Conservation (phyloP, 192 early-diverging fungal species). For the Backusella sp. region DNA sequence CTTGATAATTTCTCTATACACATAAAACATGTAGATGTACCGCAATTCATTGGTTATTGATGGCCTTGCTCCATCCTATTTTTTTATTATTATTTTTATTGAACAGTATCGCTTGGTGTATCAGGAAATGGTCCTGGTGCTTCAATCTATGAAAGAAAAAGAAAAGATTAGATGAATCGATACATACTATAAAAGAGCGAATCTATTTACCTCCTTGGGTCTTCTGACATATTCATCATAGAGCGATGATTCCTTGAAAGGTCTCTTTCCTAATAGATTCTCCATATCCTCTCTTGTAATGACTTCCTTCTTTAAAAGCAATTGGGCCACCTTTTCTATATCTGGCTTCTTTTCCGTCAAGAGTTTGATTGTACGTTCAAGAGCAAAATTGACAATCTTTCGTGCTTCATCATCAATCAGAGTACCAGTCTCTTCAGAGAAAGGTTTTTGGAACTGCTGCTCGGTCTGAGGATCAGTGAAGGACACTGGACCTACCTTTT, state of each 20-base stretch:
- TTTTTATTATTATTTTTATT: background rate
- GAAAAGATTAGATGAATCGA: background rate
- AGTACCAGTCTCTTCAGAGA: constrained; percentile 90
- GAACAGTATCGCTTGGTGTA: background rate
- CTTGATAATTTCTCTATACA: background rate
- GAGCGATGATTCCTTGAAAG: constrained; percentile 69
- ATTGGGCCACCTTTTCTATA: constrained; percentile 90
- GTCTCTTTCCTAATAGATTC: constrained; percentile 77
- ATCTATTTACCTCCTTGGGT: background rate
- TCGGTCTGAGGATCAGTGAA: constrained; percentile 72
- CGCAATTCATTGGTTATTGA: background rate
- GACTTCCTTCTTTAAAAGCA: constrained; percentile 96
- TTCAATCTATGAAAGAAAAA: background rate
- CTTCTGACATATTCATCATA: constrained; percentile 64
- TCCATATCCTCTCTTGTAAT: constrained; percentile 96
- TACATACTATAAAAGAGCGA: background rate
- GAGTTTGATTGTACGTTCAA: constrained; percentile 78
- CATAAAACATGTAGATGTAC: background rate
- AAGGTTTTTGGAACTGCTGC: constrained; percentile 90
- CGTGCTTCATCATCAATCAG: constrained; percentile 96
- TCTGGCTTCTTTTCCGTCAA: constrained; percentile 81
- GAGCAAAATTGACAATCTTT: constrained; percentile 75
- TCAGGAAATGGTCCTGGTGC: constrained; percentile 1
- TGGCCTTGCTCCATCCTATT: background rate
- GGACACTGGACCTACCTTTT: constrained; percentile 80